Evolutionary conservation across 2,329 filamentous ascomycete species (phyloP), one percentile per base, ranked within the genome.

Genomic region (Lomentospora prolificans): DNA sequence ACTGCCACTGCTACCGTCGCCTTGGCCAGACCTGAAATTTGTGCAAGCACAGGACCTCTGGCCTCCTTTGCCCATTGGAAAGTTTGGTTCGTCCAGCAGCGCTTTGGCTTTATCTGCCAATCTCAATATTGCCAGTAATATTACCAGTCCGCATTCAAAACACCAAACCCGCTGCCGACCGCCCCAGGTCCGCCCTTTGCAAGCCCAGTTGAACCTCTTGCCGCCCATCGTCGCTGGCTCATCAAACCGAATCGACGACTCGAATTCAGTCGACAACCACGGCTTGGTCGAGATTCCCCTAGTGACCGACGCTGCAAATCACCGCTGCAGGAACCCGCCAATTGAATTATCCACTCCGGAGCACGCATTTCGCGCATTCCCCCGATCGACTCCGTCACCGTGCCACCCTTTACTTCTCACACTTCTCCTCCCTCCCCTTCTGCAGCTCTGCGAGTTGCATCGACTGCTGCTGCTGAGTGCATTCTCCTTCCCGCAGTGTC

Each of bases 361-460:
- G 28, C n/a, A 51, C 48, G 22, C 24, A 17, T 30, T 31, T 22
- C n/a, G 10, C 48, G 6, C 24, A 30, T 30, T 51, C 24, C 25
- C n/a, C 33, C 57, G 36, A 56, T 61, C 60, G 56, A 58, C 59
- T 59, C 57, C 58, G 51, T 60, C 59, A 48, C 53, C 60, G 59
- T 53, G 61, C 51, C 58, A 57, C 33, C 41, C 24, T 24, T 54
- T 39, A 25, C 25, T 25, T 25, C 53, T 51, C 41, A 33, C 25
- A 36, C 52, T 46, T 12, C 46, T 25, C 24, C 25, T 46, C 30
- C 53, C 28, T n/a, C 46, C 53, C 19, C 56, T 39, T 52, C 48
- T 7, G 44, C n/a, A n/a, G n/a, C n/a, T 60, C 57, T 28, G 56
- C 58, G 22, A 57, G 28, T 53, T 27, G 17, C 39, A 24, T 10